phyloP scores from a whole-genome alignment of 2,329 filamentous ascomycete genomes.

The Neonectria hederae region DNA sequence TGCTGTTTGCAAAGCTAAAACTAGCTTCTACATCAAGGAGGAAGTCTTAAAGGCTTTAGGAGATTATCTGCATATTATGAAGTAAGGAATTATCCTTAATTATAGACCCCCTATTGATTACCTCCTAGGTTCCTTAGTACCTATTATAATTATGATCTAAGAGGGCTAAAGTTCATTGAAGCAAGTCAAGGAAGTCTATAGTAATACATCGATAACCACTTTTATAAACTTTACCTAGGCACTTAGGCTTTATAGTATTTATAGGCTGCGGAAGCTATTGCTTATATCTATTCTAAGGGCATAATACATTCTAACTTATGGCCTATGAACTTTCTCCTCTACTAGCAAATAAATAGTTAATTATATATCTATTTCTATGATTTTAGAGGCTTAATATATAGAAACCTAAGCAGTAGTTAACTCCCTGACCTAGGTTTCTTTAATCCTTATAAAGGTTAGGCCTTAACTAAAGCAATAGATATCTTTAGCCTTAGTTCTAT shows the following conservation, averaged over 20 bases:
- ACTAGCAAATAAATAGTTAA: neutral
- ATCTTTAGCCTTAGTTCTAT: no score
- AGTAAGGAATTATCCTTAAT: neutral
- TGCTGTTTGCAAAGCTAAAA: neutral
- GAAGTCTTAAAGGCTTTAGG: neutral
- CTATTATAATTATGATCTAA: neutral
- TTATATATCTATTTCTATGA: neutral
- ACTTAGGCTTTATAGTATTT: neutral
- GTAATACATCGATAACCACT: neutral
- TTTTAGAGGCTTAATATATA: neutral
- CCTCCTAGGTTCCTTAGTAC: neutral
- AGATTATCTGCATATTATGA: neutral
- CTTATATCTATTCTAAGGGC: neutral
- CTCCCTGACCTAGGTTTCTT: neutral
- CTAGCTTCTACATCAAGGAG: neutral
- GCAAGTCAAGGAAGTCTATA: neutral
- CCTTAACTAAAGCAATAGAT: no score
- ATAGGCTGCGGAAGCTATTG: neutral
- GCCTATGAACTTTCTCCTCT: neutral
- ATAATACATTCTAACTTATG: neutral
- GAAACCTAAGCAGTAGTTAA: neutral
- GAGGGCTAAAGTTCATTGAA: neutral
- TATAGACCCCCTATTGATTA: neutral
- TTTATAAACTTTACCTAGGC: neutral
- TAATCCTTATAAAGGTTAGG: no score